A percentile compares a stretch with the other conserved stretches of the same genome.
Evolutionary conservation across 306 rosid genomes (phyloP).

Genomic region (Medicago lupulina): DNA sequence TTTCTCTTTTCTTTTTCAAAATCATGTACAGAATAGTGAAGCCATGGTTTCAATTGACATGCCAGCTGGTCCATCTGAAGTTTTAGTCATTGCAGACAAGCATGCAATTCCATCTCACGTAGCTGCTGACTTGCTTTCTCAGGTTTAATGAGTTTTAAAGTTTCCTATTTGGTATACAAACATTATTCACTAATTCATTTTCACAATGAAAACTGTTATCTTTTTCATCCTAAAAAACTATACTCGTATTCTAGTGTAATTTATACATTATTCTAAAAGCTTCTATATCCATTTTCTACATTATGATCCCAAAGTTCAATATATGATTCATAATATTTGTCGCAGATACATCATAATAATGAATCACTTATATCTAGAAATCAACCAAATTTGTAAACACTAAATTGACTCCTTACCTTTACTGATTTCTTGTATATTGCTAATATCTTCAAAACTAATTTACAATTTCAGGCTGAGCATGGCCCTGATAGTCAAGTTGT

Average conservation of each 20-base stretch:
- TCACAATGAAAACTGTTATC: conserved; percentile 23
- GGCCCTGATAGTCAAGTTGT: conserved; percentile 99
- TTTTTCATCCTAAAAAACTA: conserved; percentile 2
- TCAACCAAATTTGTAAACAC: conserved; percentile 11
- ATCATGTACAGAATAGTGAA: conserved; percentile 81
- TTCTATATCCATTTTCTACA: conserved; percentile 25
- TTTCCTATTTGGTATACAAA: conserved; percentile 10
- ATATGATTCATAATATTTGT: background rate
- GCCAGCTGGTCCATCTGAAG: conserved; percentile 99
- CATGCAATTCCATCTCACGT: conserved; percentile 83
- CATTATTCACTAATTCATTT: conserved; percentile 3
- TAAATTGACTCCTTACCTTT: background rate
- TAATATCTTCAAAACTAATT: conserved; percentile 37
- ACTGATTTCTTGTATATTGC: conserved; percentile 24
- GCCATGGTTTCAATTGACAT: conserved; percentile 98
- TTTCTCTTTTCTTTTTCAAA: background rate
- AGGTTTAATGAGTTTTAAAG: conserved; percentile 59
- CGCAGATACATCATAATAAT: background rate
- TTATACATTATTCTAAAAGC: conserved; percentile 17
- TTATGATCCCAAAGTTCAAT: conserved; percentile 18
- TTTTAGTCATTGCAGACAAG: conserved; percentile 93
- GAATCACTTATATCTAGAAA: conserved; percentile 19
- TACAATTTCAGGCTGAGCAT: conserved; percentile 86
- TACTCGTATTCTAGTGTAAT: background rate
- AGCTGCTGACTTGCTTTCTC: conserved; percentile 98